Percentiles rank a stretch among this genome's conserved stretches.
These are phyloP conservation scores for Boletus tylopilopsis DNA, from an alignment of 768 basidiomycete species.

Conservation along the genomic window DNA sequence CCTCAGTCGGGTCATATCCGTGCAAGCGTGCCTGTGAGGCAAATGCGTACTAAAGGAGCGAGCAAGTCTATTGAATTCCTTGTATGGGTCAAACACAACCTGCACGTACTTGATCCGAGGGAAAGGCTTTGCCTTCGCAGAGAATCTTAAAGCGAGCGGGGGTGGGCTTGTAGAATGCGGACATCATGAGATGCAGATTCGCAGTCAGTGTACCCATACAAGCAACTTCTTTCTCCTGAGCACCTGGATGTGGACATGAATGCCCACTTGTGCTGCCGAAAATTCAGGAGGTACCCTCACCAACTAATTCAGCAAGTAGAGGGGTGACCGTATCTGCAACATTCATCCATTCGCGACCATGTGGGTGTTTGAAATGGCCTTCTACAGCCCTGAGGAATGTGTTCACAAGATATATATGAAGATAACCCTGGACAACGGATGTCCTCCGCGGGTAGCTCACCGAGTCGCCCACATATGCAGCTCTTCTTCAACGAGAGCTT, in stretches of 20 bases:
- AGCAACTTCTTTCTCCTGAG: conserved; percentile 84
- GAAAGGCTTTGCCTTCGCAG: conserved; percentile 92
- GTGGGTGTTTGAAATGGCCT: conserved; percentile 90
- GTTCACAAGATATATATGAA: conserved; percentile 3
- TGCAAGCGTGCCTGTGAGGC: conserved; percentile 85
- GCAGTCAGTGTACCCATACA: conserved; percentile 94
- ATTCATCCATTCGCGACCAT: conserved; percentile 76
- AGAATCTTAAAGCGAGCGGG: conserved; percentile 85
- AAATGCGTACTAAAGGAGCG: conserved; percentile 77
- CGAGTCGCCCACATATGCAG: conserved; percentile 76
- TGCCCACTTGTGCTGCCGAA: not conserved
- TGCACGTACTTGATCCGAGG: conserved; percentile 83
- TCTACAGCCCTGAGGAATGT: conserved; percentile 61
- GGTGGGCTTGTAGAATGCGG: conserved; percentile 90
- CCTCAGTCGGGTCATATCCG: conserved; percentile 66
- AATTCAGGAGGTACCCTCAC: conserved; percentile 40
- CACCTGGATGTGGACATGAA: conserved; percentile 50
- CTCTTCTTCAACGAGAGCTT: conserved; percentile 74
- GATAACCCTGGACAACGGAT: conserved; percentile 6
- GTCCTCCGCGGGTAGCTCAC: conserved; percentile 35
- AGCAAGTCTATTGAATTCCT: conserved; percentile 10
- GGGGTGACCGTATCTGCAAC: conserved; percentile 71
- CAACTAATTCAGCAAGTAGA: conserved; percentile 77
- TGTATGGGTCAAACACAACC: conserved; percentile 4
- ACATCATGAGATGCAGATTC: conserved; percentile 95